Percentiles rank a stretch among this genome's conserved stretches.
These are phyloP conservation scores for Arbutus unedo DNA, from an alignment of 148 eudicot species.

Conservation along the genomic window DNA sequence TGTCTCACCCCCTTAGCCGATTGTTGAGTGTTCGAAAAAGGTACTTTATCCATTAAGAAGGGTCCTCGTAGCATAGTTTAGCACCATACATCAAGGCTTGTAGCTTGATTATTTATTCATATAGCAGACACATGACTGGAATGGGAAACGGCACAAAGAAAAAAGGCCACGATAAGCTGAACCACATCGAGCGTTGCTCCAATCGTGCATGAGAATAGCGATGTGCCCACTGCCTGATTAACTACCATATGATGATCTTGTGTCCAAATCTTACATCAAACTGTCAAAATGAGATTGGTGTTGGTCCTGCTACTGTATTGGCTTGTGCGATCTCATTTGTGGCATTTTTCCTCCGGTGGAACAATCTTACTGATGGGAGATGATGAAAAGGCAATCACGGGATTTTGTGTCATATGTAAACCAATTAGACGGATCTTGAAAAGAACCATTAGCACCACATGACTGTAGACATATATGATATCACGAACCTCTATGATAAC, in stretches of 20 bases:
- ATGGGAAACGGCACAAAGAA: background rate
- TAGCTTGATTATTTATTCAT: too few species aligned
- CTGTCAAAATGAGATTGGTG: background rate
- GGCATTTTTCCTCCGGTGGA: background rate
- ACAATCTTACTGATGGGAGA: background rate
- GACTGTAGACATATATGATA: background rate
- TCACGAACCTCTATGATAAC: background rate
- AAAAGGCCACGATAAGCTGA: background rate
- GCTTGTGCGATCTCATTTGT: background rate
- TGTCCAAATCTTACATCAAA: background rate
- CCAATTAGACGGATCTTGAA: background rate
- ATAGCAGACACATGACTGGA: too few species aligned
- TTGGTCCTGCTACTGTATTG: background rate
- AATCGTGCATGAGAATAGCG: background rate
- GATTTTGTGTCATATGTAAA: background rate
- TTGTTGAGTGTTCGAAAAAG: background rate
- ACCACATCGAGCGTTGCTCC: background rate
- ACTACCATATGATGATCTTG: conserved; percentile 2
- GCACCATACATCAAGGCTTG: background rate
- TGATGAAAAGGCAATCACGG: background rate
- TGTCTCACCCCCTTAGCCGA: background rate
- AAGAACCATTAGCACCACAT: background rate
- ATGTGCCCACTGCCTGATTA: background rate
- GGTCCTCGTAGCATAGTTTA: background rate
- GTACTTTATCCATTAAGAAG: background rate